These are phyloP conservation scores for Globisporangium cystogenes DNA, from an alignment of 352 stramenopile species.

Conservation along the genomic window DNA sequence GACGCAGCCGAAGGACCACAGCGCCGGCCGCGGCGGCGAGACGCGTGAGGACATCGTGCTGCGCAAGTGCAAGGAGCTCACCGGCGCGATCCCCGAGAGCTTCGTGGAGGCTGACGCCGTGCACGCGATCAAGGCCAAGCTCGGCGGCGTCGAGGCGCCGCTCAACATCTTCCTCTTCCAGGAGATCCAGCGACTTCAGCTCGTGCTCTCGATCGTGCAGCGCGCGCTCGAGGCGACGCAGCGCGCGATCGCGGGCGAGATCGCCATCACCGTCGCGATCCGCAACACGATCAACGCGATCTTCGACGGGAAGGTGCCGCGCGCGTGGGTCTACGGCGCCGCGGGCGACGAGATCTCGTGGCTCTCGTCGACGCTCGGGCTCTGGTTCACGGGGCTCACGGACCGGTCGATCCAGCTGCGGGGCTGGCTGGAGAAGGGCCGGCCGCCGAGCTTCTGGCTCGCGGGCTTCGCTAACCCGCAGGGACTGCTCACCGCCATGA, in stretches of 20 bases:
- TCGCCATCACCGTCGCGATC: constrained; percentile 45
- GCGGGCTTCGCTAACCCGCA: constrained; percentile 71
- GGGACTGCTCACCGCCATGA: constrained; percentile 73
- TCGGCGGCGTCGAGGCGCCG: constrained; percentile 62
- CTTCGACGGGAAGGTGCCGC: constrained; percentile 67
- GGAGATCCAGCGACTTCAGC: constrained; percentile 60
- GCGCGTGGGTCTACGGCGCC: constrained; percentile 36
- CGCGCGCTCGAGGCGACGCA: constrained; percentile 46
- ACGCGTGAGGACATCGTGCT: constrained; percentile 59
- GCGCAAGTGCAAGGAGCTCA: constrained; percentile 51
- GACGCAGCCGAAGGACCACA: constrained; percentile 58
- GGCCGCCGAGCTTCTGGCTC: constrained; percentile 71
- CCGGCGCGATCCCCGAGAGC: constrained; percentile 34
- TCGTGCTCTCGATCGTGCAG: constrained; percentile 48
- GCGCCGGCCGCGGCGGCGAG: constrained; percentile 21
- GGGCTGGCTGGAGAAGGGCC: constrained; percentile 53
- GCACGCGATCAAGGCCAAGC: constrained; percentile 35
- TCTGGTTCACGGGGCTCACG: constrained; percentile 62
- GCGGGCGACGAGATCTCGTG: constrained; percentile 66
- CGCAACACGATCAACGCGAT: constrained; percentile 55
- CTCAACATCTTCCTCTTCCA: constrained; percentile 78
- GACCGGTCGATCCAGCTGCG: constrained; percentile 57
- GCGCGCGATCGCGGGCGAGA: constrained; percentile 53
- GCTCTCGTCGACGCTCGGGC: constrained; percentile 51
- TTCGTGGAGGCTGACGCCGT: constrained; percentile 43